Evolutionary conservation across 1,139 yeast species (phyloP).

Genomic region (Magnusiomyces fungicola): DNA sequence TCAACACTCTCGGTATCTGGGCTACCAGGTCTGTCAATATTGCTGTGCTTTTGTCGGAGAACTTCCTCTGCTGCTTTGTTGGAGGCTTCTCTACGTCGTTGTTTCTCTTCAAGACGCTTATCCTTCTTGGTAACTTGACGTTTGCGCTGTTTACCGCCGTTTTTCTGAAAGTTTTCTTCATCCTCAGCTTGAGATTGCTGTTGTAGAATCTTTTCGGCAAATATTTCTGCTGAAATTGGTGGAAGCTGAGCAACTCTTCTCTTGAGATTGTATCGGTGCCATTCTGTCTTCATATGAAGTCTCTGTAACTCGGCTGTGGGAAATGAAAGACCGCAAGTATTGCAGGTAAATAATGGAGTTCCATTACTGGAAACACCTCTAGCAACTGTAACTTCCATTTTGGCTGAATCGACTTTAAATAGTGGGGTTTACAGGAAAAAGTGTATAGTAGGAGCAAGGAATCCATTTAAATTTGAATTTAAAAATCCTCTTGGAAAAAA

Average conservation of each 20-base stretch:
- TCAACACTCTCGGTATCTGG: constrained; percentile 36
- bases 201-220: constrained; percentile 64
- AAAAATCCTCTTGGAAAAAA: background rate
- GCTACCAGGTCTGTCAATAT: constrained; percentile 12
- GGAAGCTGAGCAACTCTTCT: constrained; percentile 83
- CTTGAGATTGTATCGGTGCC: constrained; percentile 91
- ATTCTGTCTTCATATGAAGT: constrained; percentile 89
- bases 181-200: constrained; percentile 29
- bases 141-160: constrained; percentile 15
- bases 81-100: constrained; percentile 20
- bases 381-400: constrained; percentile 15
- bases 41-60: constrained; percentile 4
- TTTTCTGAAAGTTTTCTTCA: constrained; percentile 12
- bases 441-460: no score
- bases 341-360: constrained; percentile 52
- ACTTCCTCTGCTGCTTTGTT: constrained; percentile 14
- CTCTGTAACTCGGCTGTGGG: constrained; percentile 75
- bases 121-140: constrained; percentile 35
- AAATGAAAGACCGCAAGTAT: constrained; percentile 77
- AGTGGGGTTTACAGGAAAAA: no score
- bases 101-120: constrained; percentile 32
- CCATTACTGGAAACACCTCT: constrained; percentile 17
- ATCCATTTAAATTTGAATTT: no score
- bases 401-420: no score
- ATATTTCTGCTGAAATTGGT: constrained; percentile 69